Conservation (phyloP, 345 rosid species). For the Hevea brasiliensis region DNA sequence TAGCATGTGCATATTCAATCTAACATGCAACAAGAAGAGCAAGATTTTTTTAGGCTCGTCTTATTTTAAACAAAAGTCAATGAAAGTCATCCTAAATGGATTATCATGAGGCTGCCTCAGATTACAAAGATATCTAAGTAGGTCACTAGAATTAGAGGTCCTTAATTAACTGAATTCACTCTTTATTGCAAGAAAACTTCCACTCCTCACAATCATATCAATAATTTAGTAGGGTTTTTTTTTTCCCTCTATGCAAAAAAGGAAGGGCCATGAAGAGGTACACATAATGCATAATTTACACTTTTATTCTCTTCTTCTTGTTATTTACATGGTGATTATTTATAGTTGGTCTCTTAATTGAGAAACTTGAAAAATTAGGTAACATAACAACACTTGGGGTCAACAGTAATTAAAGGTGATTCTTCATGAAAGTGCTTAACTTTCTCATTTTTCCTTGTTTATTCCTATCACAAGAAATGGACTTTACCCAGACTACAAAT, state of each 20-base stretch:
- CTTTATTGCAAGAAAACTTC: not conserved
- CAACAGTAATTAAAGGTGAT: not conserved
- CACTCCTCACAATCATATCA: not conserved
- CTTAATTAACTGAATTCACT: not conserved
- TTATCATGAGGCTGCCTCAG: too few relatives aligned
- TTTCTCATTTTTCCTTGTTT: not conserved
- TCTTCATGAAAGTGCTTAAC: not conserved
- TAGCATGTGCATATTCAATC: not conserved
- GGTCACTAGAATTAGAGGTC: too few relatives aligned
- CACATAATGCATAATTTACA: not conserved
- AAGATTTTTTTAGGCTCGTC: not conserved
- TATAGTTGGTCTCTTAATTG: not conserved
- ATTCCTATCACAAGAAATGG: too few relatives aligned
- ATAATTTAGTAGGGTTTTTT: not conserved
- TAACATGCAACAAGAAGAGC: not conserved
- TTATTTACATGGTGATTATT: not conserved
- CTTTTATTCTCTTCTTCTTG: not conserved
- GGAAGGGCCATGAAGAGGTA: not conserved
- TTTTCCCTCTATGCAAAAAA: not conserved
- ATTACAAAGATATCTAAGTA: too few relatives aligned
- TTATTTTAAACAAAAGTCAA: not conserved
- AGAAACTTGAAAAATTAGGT: too few relatives aligned
- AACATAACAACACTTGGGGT: not conserved
- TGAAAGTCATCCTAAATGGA: not conserved
- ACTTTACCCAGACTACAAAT: too few relatives aligned